These are phyloP conservation scores for Mycena crocata DNA, from an alignment of 768 basidiomycete genomes.

Conservation along the genomic window DNA sequence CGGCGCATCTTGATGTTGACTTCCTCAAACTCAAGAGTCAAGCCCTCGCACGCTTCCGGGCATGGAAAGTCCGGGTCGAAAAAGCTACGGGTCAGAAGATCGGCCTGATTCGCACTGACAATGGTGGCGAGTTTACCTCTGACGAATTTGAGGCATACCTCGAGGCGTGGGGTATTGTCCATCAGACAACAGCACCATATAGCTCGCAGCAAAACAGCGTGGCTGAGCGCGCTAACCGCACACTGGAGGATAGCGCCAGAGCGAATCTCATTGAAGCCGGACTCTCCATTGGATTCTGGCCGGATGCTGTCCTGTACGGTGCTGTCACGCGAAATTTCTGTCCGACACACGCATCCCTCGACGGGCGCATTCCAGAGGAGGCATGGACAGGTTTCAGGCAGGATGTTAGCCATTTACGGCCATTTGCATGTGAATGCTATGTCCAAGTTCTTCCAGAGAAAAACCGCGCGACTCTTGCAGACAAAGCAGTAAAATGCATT, in stretches of 20 bases:
- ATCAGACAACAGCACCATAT: constrained; percentile 2
- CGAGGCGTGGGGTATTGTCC: background rate
- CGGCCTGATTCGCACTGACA: background rate
- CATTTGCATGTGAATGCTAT: background rate
- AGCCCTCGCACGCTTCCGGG: background rate
- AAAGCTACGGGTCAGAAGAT: background rate
- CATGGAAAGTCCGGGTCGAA: constrained; percentile 1
- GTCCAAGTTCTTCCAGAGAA: background rate
- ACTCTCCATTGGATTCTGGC: constrained; percentile 4
- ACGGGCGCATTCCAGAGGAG: constrained; percentile 10
- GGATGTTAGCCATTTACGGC: constrained; percentile 3
- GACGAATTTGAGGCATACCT: constrained; percentile 1
- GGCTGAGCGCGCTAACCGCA: background rate
- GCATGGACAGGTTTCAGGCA: background rate
- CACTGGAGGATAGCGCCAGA: background rate
- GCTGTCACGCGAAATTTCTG: background rate
- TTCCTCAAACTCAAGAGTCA: background rate
- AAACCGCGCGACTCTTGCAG: background rate
- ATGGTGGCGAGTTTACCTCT: background rate
- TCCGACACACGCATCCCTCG: background rate
- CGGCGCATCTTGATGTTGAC: background rate
- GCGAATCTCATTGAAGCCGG: background rate
- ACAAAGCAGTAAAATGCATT: background rate
- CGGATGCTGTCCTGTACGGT: background rate
- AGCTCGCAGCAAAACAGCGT: constrained; percentile 5